Conservation (phyloP, 2,329 filamentous ascomycete species). For the Ophiocordyceps camponoti-saundersi region DNA sequence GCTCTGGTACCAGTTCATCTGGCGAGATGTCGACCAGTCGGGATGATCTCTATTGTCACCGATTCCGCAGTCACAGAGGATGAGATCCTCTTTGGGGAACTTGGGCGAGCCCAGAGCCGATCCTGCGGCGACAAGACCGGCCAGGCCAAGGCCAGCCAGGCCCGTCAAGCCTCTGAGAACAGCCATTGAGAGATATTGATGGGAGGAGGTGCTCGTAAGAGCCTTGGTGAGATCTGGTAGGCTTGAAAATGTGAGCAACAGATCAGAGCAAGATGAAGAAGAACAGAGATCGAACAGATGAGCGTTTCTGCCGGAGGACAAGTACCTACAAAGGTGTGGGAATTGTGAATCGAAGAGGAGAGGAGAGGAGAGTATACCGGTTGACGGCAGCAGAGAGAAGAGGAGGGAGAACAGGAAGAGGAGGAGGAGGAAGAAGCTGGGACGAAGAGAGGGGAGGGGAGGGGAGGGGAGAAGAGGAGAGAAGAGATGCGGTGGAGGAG, state of each 20-base stretch:
- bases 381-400: background rate
- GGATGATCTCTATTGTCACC: slow-evolving; percentile 21
- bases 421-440: background rate
- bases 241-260: background rate
- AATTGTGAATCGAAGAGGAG: background rate
- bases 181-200: slow-evolving; percentile 6
- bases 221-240: background rate
- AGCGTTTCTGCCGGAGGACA: background rate
- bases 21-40: slow-evolving; percentile 24
- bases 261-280: background rate
- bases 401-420: background rate
- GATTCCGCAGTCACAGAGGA: slow-evolving; percentile 24
- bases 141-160: slow-evolving; percentile 8
- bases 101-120: slow-evolving; percentile 11
- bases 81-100: slow-evolving; percentile 17
- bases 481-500: too few relatives aligned
- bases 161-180: slow-evolving; percentile 7
- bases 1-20: slow-evolving; percentile 25
- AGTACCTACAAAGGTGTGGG: background rate
- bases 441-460: background rate
- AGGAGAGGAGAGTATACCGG: background rate
- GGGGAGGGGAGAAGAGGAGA: background rate
- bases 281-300: background rate
- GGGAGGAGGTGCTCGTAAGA: background rate
- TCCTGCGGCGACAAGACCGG: slow-evolving; percentile 7